Conservation (phyloP, 129 eudicot species). For the Lactuca saligna region DNA sequence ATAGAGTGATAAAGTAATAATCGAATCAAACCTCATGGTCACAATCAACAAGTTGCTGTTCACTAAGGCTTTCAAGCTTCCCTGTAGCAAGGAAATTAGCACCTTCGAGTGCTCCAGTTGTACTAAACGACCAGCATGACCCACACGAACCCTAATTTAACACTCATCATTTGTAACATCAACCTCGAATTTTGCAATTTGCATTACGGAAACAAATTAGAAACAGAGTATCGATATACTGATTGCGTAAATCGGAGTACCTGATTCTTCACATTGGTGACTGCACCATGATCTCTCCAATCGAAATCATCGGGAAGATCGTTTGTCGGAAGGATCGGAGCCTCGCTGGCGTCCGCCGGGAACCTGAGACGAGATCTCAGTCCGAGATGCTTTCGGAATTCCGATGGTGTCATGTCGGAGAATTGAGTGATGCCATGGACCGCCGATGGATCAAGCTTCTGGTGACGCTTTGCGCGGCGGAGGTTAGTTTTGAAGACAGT, state of each 20-base stretch:
- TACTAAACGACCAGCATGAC: conserved; percentile 58
- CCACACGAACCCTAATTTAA: conserved; percentile 65
- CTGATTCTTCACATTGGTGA: conserved; percentile 69
- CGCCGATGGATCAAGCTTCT: conserved; percentile 63
- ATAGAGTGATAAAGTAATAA: neutral
- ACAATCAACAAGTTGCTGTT: conserved; percentile 83
- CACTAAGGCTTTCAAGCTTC: conserved; percentile 80
- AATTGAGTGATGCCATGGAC: conserved; percentile 75
- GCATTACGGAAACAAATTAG: neutral
- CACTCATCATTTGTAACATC: neutral
- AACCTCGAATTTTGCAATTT: neutral
- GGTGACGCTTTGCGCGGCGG: conserved; percentile 60
- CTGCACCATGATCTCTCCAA: conserved; percentile 84
- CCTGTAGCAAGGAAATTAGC: conserved; percentile 67
- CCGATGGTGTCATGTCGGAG: conserved; percentile 59
- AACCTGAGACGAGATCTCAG: conserved; percentile 42
- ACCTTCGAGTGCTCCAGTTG: conserved; percentile 57
- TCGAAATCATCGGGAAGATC: conserved; percentile 64
- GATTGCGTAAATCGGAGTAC: conserved; percentile 20
- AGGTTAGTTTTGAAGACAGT: conserved; percentile 59
- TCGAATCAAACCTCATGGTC: conserved; percentile 65
- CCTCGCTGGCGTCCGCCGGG: conserved; percentile 62
- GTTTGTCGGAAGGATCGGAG: conserved; percentile 69
- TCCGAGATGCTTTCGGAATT: conserved; percentile 54
- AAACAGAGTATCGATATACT: neutral